Percentiles rank a stretch among this genome's conserved stretches.
These are phyloP conservation scores for Cylindrodendrum hubeiense DNA, from an alignment of 2,329 filamentous ascomycete genomes.

Conservation along the genomic window DNA sequence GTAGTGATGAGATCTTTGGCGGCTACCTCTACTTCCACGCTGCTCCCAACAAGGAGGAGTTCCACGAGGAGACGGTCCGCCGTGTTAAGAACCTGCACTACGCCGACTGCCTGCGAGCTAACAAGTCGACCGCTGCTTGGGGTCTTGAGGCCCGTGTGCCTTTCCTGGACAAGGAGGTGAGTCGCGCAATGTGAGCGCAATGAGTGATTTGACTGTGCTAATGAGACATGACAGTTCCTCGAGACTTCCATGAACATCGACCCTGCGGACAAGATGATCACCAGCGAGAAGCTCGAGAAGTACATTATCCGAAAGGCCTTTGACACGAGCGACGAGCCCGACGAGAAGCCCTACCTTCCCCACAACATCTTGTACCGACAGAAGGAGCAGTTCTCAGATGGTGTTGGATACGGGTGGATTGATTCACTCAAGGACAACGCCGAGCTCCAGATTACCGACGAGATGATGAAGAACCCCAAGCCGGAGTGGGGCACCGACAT, in stretches of 20 bases:
- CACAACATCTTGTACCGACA: constrained; percentile 97
- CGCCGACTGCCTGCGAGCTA: constrained; percentile 95
- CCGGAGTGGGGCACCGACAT: constrained; percentile 94
- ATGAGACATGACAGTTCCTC: constrained; percentile 73
- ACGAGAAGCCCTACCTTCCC: constrained; percentile 87
- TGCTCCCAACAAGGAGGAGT: constrained; percentile 89
- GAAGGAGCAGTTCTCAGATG: constrained; percentile 99
- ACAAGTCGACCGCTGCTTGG: constrained; percentile 99
- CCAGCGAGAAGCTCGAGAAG: constrained; percentile 90
- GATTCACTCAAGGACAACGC: constrained; percentile 96
- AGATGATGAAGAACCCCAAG: constrained; percentile 99
- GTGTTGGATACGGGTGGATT: constrained; percentile 99
- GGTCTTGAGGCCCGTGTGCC: constrained; percentile 97
- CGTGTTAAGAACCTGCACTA: constrained; percentile 97
- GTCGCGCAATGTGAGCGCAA: background rate
- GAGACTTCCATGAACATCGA: constrained; percentile 95
- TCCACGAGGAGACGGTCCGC: constrained; percentile 94
- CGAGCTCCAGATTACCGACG: constrained; percentile 89
- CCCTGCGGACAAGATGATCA: constrained; percentile 96
- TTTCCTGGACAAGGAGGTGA: constrained; percentile 91
- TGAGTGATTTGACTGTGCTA: constrained; percentile 28
- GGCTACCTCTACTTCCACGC: constrained; percentile 99
- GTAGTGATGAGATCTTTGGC: constrained; percentile 97
- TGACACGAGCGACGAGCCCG: constrained; percentile 89
- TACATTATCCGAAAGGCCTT: constrained; percentile 99